Evolutionary conservation across 1,284 basidiomycete genomes (phyloP).

Genomic region (Boletus sp.): DNA sequence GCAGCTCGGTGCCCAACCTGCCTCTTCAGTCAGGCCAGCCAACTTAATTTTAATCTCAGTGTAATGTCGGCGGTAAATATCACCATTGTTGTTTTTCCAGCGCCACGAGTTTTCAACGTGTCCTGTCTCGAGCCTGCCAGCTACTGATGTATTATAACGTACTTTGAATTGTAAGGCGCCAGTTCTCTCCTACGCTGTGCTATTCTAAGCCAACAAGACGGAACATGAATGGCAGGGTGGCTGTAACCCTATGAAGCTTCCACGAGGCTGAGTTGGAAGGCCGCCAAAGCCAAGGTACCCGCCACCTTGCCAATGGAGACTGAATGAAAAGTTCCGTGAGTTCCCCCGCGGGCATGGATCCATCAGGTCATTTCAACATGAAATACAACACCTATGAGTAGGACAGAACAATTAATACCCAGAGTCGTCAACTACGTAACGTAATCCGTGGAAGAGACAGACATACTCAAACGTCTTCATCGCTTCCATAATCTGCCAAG

Average conservation of each 20-base stretch:
- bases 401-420: too few relatives aligned
- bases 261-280: slow-evolving; percentile 20
- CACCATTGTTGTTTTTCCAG: not conserved
- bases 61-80: too few relatives aligned
- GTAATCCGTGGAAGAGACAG: not conserved
- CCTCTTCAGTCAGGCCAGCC: slow-evolving; percentile 2
- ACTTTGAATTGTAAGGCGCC: slow-evolving; percentile 6
- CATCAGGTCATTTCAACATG: slow-evolving; percentile 2
- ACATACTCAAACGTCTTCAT: slow-evolving; percentile 54
- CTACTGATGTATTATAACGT: slow-evolving; percentile 15
- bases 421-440: too few relatives aligned
- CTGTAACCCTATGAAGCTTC: slow-evolving; percentile 22
- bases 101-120: slow-evolving; percentile 25
- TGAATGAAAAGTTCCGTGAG: too few relatives aligned
- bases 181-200: slow-evolving; percentile 1
- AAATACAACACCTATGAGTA: slow-evolving; percentile 7
- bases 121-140: slow-evolving; percentile 9
- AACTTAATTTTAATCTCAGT: slow-evolving; percentile 5
- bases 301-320: slow-evolving; percentile 15
- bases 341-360: not conserved
- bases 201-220: not conserved
- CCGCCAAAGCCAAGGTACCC: slow-evolving; percentile 23
- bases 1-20: not conserved
- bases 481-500: slow-evolving; percentile 72
- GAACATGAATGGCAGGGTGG: slow-evolving; percentile 13